Evolutionary conservation across 164 flowering plant genomes (phyloP), one percentile per base, ranked within the genome.

Genomic region (Akebia trifoliata): DNA sequence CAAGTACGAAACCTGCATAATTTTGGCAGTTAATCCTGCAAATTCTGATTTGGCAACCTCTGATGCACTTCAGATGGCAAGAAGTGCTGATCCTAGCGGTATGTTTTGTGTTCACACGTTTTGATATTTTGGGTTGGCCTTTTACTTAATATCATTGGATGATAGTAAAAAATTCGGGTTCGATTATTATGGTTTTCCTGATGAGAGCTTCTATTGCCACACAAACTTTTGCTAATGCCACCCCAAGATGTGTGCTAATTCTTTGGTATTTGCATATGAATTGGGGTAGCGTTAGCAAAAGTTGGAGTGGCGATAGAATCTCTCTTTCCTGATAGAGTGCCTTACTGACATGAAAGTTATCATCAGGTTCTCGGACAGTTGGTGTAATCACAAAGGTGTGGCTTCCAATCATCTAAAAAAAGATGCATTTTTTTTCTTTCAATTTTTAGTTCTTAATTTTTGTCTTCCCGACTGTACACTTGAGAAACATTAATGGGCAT

Each of bases 351-450:
- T 50, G 10, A 24, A 38, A 29, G 18, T 43, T 63, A 21, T 25
- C 21, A 54, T 43, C 77, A 80, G 85, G 85, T 47, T 56, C 47
- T 9, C 72, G 85, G 28, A 80, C 85, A 8, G 75, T 78, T 61
- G 85, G 85, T 49, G 78, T 80, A 15, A 80, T 80, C 32, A 75
- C 85, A 37, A 80, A 80, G 85, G 85, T 80, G 4, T 54, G 53
- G 15, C 12, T 31, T 58, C 50, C 35, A 36, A 8, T 43, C 31
- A 21, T 30, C 3, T 53, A 32, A 22, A 53, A 22, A 22, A 10
- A 14, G 9, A 8, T n/a, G 17, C n/a, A 3, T 12, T 47, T 20
- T 29, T 45, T 18, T 30, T n/a, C n/a, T n/a, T n/a, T n/a, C n/a
- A n/a, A n/a, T n/a, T n/a, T n/a, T n/a, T n/a, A 9, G 25, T 20